Conservation (phyloP, 768 basidiomycete species). For the Antrodiella citrinella region DNA sequence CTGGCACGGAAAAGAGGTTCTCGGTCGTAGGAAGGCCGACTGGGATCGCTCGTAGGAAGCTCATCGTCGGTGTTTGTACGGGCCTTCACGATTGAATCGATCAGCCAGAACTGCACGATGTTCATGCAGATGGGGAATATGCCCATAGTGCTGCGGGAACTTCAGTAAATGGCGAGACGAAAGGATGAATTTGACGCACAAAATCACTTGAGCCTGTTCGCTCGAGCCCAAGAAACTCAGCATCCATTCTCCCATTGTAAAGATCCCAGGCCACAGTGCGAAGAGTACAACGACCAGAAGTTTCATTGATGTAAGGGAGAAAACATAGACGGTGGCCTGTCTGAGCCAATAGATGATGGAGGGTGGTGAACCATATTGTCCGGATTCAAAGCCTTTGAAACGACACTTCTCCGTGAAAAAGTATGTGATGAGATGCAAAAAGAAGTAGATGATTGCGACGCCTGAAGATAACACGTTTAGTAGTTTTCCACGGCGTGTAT, state of each 20-base stretch:
- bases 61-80: slow-evolving; percentile 31
- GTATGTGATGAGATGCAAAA: slow-evolving; percentile 56
- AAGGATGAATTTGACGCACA: slow-evolving; percentile 42
- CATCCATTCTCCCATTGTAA: slow-evolving; percentile 77
- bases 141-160: slow-evolving; percentile 66
- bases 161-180: not conserved
- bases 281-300: slow-evolving; percentile 77
- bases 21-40: slow-evolving; percentile 28
- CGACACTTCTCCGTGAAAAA: slow-evolving; percentile 55
- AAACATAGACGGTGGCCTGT: slow-evolving; percentile 76
- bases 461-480: slow-evolving; percentile 36
- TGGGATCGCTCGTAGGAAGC: slow-evolving; percentile 32
- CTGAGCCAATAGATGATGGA: slow-evolving; percentile 62
- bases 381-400: slow-evolving; percentile 75
- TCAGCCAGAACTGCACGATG: slow-evolving; percentile 88
- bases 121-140: slow-evolving; percentile 88
- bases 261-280: slow-evolving; percentile 59
- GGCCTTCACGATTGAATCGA: slow-evolving; percentile 88
- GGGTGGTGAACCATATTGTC: slow-evolving; percentile 85
- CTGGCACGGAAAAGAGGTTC: slow-evolving; percentile 56
- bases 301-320: slow-evolving; percentile 83
- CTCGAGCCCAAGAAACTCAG: slow-evolving; percentile 69
- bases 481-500: not conserved
- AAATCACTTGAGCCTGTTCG: slow-evolving; percentile 66
- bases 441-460: slow-evolving; percentile 72